Evolutionary conservation across 2,329 filamentous ascomycete species (phyloP).

Genomic region (Zasmidium cellare): DNA sequence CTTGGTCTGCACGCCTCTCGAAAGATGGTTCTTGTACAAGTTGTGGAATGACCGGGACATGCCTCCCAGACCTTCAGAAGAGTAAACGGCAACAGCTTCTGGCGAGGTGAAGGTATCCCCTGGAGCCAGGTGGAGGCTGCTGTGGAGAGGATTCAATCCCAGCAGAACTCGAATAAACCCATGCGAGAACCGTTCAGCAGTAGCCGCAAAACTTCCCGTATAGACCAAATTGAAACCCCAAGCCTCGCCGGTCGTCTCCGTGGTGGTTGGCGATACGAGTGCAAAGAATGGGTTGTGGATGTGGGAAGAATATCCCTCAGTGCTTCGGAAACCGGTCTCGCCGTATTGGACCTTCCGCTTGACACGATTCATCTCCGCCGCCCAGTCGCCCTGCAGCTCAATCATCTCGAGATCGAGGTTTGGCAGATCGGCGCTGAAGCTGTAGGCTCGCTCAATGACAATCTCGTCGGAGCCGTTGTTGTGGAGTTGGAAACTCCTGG

Average conservation of each 20-base stretch:
- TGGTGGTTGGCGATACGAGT: slow-evolving; percentile 57
- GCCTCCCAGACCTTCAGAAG: slow-evolving; percentile 57
- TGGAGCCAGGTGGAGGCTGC: slow-evolving; percentile 58
- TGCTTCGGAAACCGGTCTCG: slow-evolving; percentile 57
- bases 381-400: slow-evolving; percentile 64
- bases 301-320: slow-evolving; percentile 63
- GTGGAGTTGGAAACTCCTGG: slow-evolving; percentile 61
- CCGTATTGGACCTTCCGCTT: slow-evolving; percentile 59
- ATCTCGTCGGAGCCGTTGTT: slow-evolving; percentile 55
- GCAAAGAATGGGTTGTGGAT: slow-evolving; percentile 66
- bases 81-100: slow-evolving; percentile 64
- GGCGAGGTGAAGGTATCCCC: slow-evolving; percentile 61
- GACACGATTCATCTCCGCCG: slow-evolving; percentile 48
- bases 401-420: slow-evolving; percentile 63
- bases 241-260: slow-evolving; percentile 61
- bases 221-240: slow-evolving; percentile 68
- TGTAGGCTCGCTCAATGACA: slow-evolving; percentile 49
- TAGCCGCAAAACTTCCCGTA: slow-evolving; percentile 61
- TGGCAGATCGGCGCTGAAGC: slow-evolving; percentile 62
- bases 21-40: slow-evolving; percentile 62
- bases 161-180: slow-evolving; percentile 61
- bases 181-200: slow-evolving; percentile 64
- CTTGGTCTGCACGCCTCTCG: slow-evolving; percentile 56
- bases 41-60: slow-evolving; percentile 64
- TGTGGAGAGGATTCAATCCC: slow-evolving; percentile 61